Conservation (phyloP, 2,329 filamentous ascomycete genomes). For the Penicillium sp. region DNA sequence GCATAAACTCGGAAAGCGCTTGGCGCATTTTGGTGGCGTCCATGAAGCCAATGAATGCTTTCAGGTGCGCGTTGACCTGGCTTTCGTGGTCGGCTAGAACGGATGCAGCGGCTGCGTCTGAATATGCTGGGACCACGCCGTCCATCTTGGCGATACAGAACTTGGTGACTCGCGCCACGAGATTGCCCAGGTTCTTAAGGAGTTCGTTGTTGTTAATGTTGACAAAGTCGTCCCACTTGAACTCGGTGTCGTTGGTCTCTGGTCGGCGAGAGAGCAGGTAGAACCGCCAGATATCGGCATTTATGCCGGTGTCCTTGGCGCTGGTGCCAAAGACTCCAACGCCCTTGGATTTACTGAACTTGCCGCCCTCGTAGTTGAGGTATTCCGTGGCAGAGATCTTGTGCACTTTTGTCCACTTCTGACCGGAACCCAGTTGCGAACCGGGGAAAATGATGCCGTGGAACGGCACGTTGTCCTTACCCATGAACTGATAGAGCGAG, state of each 20-base stretch:
- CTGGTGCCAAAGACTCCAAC: slow-evolving; percentile 90
- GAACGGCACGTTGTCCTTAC: slow-evolving; percentile 85
- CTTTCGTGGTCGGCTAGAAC: slow-evolving; percentile 41
- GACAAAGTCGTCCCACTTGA: slow-evolving; percentile 83
- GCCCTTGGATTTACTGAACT: slow-evolving; percentile 87
- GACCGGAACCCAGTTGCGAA: slow-evolving; percentile 75
- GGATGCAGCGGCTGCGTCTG: slow-evolving; percentile 27
- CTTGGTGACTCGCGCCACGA: slow-evolving; percentile 71
- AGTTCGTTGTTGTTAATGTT: slow-evolving; percentile 84
- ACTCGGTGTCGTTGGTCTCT: slow-evolving; percentile 81
- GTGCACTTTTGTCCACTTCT: slow-evolving; percentile 86
- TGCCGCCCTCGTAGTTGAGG: slow-evolving; percentile 81
- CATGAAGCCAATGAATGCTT: slow-evolving; percentile 55
- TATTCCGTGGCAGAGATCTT: slow-evolving; percentile 88
- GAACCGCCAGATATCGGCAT: slow-evolving; percentile 87
- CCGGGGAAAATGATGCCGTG: slow-evolving; percentile 90
- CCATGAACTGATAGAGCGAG: slow-evolving; percentile 90
- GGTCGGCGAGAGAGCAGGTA: slow-evolving; percentile 83
- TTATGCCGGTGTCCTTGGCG: slow-evolving; percentile 78
- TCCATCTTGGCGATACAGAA: slow-evolving; percentile 52
- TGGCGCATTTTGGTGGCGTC: slow-evolving; percentile 59
- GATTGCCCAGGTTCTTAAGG: slow-evolving; percentile 68
- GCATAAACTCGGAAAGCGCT: slow-evolving; percentile 52
- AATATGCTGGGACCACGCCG: slow-evolving; percentile 30
- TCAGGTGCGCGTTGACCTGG: slow-evolving; percentile 48